Base-by-base conservation (phyloP, 306 rosid species). In the Comarum palustre region DNA sequence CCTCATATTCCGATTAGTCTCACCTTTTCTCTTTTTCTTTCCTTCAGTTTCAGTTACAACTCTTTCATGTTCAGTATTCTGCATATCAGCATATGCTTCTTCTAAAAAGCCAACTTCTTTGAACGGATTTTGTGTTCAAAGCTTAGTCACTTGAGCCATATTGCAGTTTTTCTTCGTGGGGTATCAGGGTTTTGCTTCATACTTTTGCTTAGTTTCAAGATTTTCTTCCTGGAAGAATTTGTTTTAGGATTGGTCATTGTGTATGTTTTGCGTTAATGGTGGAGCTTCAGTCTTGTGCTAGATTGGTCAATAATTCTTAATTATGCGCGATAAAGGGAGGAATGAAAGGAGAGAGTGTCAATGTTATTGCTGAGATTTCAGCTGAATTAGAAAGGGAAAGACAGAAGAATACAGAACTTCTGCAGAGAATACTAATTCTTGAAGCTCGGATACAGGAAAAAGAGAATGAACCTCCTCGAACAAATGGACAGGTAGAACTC, bases 341-440 rank as follows among this genome's bases (percentile, higher is more conserved):
- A 77, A 82, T 78, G 79, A 83, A 73, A 57, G 87, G 79, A 75
- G 90, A 84, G 42, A 71, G 48, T 80, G 82, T 25, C 47, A 68
- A 71, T 80, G 79, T 73, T 79, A 71, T 87, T 71, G 85, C 89
- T 42, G 84, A 83, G 82, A 77, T 91, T 81, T 84, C 90, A 14
- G 90, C 83, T 3, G 91, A 87, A 79, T 80, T 92, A 67, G 87
- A 87, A 46, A 90, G 82, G 68, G 98, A 90, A 75, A 84, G 86
- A 73, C 86, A 86, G 84, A 92, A 82, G 80, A 92, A 90, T 83
- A 86, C 79, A 5, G 89, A 87, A 72, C 89, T 92, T 41, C 41
- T 77, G 90, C 87, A 86, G 82, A 90, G 84, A 81, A 83, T 92
- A 87, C 86, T 86, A 70, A 19, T 86, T 46, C 98, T 92, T n/a